A percentile compares a stretch with the other conserved stretches of the same genome.
phyloP scores from a whole-genome alignment of 345 rosid genomes.

The Trapa incisa region DNA sequence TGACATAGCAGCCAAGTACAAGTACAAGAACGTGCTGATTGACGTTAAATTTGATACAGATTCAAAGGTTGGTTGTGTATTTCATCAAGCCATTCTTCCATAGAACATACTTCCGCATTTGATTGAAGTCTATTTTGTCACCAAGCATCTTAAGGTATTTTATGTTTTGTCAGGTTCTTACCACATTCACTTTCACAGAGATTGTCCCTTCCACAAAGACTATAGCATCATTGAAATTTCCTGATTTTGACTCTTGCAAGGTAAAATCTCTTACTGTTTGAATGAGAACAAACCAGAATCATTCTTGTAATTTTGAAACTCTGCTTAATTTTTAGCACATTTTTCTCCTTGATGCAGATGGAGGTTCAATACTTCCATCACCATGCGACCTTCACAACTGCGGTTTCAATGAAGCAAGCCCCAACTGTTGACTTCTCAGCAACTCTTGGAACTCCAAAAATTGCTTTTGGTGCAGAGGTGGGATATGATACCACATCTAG shows the following conservation, averaged over 20 bases:
- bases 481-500: slow-evolving; percentile 64
- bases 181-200: slow-evolving; percentile 55
- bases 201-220: slow-evolving; percentile 80
- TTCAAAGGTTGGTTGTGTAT: slow-evolving; percentile 45
- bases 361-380: slow-evolving; percentile 84
- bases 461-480: slow-evolving; percentile 95
- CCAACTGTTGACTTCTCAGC: slow-evolving; percentile 65
- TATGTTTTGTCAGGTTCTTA: slow-evolving; percentile 38
- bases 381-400: slow-evolving; percentile 62
- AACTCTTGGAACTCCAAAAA: slow-evolving; percentile 65
- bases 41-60: slow-evolving; percentile 80
- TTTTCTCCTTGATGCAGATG: slow-evolving; percentile 31
- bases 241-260: slow-evolving; percentile 73
- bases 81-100: neutral
- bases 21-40: slow-evolving; percentile 52
- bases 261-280: slow-evolving; percentile 19
- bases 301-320: neutral
- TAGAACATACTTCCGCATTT: neutral
- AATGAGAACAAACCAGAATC: neutral
- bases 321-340: neutral
- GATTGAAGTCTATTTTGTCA: neutral
- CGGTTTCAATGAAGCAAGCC: slow-evolving; percentile 55
- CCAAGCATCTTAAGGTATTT: neutral
- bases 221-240: slow-evolving; percentile 63
- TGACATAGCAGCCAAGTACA: slow-evolving; percentile 66